Evolutionary conservation across 2,329 filamentous ascomycete species (phyloP).

Genomic region (Penicillium sp.): DNA sequence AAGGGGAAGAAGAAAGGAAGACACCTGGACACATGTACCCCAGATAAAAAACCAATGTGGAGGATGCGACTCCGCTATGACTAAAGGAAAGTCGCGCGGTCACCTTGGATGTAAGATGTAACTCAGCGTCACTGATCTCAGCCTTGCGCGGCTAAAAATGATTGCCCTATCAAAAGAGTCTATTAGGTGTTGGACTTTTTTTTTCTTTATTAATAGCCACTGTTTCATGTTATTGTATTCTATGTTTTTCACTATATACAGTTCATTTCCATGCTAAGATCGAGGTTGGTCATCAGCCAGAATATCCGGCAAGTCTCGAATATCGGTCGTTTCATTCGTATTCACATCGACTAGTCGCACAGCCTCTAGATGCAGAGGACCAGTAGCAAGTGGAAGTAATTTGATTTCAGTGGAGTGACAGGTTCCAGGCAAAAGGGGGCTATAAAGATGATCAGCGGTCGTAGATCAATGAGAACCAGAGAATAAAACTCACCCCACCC

Average conservation of each 20-base stretch:
- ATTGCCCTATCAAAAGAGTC: neutral
- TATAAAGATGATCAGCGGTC: slow-evolving; percentile 26
- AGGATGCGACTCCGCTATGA: slow-evolving; percentile 13
- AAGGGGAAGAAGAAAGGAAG: neutral
- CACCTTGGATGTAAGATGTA: neutral
- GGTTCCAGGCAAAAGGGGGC: slow-evolving; percentile 54
- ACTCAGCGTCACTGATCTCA: slow-evolving; percentile 1
- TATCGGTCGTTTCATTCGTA: slow-evolving; percentile 56
- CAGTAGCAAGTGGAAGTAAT: slow-evolving; percentile 53
- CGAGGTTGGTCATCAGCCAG: slow-evolving; percentile 39
- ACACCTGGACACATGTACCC: neutral
- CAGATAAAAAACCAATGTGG: slow-evolving; percentile 9
- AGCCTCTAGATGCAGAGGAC: slow-evolving; percentile 54
- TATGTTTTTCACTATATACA: neutral
- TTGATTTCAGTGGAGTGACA: slow-evolving; percentile 59
- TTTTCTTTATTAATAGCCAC: neutral
- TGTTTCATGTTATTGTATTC: neutral
- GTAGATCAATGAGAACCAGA: neutral
- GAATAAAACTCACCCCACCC: slow-evolving; percentile 54
- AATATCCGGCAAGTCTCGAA: slow-evolving; percentile 58
- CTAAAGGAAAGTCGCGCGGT: slow-evolving; percentile 3
- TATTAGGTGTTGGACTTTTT: neutral
- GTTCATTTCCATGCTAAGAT: neutral
- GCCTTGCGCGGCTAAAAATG: neutral
- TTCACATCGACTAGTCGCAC: slow-evolving; percentile 57